Conservation (phyloP, 306 rosid genomes). For the Delonix regia region DNA sequence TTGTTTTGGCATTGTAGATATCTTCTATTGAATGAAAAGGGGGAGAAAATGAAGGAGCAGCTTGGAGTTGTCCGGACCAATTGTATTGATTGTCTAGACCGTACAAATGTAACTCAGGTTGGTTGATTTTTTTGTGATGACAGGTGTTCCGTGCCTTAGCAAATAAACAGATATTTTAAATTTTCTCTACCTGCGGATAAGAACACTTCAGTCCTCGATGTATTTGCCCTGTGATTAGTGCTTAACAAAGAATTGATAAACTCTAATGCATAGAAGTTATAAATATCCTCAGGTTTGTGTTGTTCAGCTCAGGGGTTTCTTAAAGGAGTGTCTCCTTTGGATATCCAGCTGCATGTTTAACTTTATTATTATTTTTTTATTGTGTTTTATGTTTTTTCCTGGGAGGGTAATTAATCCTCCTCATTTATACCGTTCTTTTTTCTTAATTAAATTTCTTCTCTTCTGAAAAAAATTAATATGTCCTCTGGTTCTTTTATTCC, state of each 20-base stretch:
- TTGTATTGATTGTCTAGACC: conserved; percentile 90
- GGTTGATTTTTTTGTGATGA: not conserved
- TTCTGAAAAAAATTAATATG: not conserved
- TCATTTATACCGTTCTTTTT: not conserved
- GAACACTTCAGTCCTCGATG: not conserved
- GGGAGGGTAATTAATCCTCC: not conserved
- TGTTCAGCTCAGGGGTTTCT: not conserved
- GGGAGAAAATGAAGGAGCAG: conserved; percentile 92
- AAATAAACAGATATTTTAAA: conserved; percentile 1
- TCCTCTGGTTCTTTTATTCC: not conserved
- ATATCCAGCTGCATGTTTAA: not conserved
- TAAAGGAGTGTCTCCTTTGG: not conserved
- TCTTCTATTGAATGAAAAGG: conserved; percentile 72
- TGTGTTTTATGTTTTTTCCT: not conserved
- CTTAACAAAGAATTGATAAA: not conserved
- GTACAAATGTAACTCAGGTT: conserved; percentile 92
- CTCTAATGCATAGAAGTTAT: not conserved
- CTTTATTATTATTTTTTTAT: not conserved
- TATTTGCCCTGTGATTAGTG: conserved; percentile 6
- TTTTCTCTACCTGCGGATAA: not conserved
- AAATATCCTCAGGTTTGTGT: not conserved
- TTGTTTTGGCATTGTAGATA: conserved; percentile 55
- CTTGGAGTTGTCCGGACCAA: conserved; percentile 80
- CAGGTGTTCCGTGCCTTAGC: conserved; percentile 20
- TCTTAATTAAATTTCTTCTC: not conserved